Evolutionary conservation across 2,329 filamentous ascomycete species (phyloP).

Genomic region (Colletotrichum cereale): DNA sequence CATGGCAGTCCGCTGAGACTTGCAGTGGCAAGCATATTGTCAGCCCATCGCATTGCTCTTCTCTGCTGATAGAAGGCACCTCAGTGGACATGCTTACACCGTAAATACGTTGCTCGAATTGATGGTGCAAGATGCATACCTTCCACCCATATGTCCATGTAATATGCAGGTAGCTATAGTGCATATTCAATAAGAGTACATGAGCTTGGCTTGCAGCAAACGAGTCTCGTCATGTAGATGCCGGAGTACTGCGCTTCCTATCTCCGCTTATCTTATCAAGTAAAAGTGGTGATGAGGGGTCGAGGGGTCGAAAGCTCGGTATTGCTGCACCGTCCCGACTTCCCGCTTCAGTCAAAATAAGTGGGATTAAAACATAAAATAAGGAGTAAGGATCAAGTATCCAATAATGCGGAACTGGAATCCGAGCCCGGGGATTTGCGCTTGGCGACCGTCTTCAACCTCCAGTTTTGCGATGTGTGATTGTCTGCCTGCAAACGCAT

Average conservation of each 20-base stretch:
- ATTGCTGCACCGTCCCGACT: not conserved
- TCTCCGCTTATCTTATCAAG: constrained; percentile 7
- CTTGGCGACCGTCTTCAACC: not conserved
- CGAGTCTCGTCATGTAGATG: not conserved
- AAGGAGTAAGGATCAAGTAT: not conserved
- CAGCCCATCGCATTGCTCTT: not conserved
- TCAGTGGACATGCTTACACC: not conserved
- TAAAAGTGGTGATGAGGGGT: not conserved
- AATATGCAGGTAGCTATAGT: not conserved
- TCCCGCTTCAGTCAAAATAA: not conserved
- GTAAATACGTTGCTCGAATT: not conserved
- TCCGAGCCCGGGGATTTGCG: not conserved
- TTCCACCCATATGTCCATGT: not conserved
- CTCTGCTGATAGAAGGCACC: not conserved
- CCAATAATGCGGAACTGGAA: not conserved
- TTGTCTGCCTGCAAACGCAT: not conserved
- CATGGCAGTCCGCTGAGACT: not conserved
- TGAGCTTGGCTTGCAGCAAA: not conserved
- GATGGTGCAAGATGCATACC: not conserved
- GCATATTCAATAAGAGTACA: too few species aligned
- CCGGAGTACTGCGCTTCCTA: not conserved
- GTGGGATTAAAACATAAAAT: not conserved
- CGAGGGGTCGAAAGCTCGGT: not conserved
- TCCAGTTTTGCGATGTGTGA: not conserved
- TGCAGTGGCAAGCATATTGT: not conserved